phyloP scores from a whole-genome alignment of 345 rosid species.

The Mercurialis annua region DNA sequence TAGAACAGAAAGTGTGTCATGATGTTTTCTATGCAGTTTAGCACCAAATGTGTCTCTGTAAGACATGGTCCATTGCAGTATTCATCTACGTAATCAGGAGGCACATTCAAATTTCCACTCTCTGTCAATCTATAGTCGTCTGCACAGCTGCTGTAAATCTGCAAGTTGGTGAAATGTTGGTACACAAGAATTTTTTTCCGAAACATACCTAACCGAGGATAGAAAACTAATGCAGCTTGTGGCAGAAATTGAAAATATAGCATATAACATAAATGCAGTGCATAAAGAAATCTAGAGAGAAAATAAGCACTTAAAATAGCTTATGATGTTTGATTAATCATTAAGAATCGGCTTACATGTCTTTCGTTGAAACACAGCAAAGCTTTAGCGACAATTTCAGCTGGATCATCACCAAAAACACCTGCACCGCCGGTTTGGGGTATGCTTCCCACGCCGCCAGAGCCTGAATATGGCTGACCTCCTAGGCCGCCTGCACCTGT shows the following conservation, averaged over 20 bases:
- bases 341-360: conserved; percentile 36
- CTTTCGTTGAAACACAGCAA: conserved; percentile 68
- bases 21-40: conserved; percentile 57
- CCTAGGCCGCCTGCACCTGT: background rate
- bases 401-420: conserved; percentile 32
- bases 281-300: background rate
- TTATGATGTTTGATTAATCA: background rate
- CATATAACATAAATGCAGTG: too few relatives aligned
- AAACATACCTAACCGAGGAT: too few relatives aligned
- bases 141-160: conserved; percentile 70
- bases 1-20: conserved; percentile 57
- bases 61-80: conserved; percentile 83
- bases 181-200: too few relatives aligned
- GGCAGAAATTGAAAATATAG: too few relatives aligned
- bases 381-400: conserved; percentile 65
- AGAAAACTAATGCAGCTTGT: too few relatives aligned
- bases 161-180: background rate
- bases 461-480: background rate
- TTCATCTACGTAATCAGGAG: conserved; percentile 33
- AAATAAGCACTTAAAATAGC: too few relatives aligned
- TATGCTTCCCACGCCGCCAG: background rate
- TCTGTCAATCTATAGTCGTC: conserved; percentile 61
- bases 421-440: conserved; percentile 14
- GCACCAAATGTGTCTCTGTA: conserved; percentile 65
- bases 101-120: conserved; percentile 59